These are phyloP conservation scores for Backusella macrospora DNA, from an alignment of 192 early-diverging fungal species.

Conservation along the genomic window DNA sequence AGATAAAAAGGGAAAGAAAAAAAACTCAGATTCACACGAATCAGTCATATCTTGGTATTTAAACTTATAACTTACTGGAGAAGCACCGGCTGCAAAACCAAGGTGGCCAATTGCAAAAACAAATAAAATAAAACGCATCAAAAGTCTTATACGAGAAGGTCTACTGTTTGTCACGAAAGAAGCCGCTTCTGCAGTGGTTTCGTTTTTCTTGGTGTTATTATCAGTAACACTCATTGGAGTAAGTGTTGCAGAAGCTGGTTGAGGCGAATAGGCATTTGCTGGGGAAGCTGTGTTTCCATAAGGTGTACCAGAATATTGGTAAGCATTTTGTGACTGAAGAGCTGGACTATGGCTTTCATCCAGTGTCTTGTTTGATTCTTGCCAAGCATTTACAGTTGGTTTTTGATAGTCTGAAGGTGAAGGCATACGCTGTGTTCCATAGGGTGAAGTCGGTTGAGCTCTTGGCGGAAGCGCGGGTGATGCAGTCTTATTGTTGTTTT, in stretches of 20 bases:
- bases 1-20: background rate
- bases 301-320: conserved; percentile 37
- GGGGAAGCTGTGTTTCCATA: conserved; percentile 28
- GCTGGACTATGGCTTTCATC: background rate
- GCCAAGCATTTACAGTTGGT: conserved; percentile 4
- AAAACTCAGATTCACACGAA: conserved; percentile 3
- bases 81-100: conserved; percentile 44
- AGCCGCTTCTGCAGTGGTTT: conserved; percentile 1
- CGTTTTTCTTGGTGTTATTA: background rate
- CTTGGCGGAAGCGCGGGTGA: background rate
- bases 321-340: conserved; percentile 21
- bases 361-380: conserved; percentile 5
- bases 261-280: background rate
- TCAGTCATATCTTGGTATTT: background rate
- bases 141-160: conserved; percentile 24
- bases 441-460: background rate
- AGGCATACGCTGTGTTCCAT: conserved; percentile 21
- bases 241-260: background rate
- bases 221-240: background rate
- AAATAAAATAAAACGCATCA: conserved; percentile 37
- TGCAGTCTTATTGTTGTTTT: conserved; percentile 14
- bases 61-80: conserved; percentile 29
- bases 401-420: conserved; percentile 18
- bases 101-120: conserved; percentile 34
- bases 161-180: conserved; percentile 8